phyloP scores from a whole-genome alignment of 2,329 filamentous ascomycete species.

The Achaetomium macrosporum region DNA sequence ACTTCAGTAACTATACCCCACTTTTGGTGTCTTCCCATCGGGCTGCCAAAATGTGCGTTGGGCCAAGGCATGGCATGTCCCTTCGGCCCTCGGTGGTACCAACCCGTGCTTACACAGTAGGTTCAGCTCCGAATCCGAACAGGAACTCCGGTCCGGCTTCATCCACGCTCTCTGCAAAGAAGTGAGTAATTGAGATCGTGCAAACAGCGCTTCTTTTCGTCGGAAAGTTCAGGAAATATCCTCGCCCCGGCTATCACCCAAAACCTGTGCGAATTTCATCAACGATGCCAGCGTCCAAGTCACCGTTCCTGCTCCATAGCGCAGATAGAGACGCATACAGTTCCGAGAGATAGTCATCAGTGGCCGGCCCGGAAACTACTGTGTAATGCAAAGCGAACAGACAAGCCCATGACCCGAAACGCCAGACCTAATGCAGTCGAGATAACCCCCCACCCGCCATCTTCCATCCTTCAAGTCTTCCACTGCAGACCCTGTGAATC shows the following conservation, averaged over 20 bases:
- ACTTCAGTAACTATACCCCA: no score
- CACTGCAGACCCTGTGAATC: neutral
- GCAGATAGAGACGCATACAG: constrained; percentile 1
- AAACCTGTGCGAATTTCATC: neutral
- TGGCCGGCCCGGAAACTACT: constrained; percentile 18
- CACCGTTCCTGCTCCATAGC: neutral
- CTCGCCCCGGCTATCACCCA: no score
- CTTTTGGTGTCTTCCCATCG: no score
- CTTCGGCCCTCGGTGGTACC: no score
- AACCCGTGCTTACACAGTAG: no score
- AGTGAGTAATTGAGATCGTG: no score
- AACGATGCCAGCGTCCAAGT: neutral
- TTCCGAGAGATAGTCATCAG: constrained; percentile 12
- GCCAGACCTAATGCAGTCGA: constrained; percentile 26
- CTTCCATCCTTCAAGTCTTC: neutral
- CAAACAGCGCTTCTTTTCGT: no score
- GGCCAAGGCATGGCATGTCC: no score
- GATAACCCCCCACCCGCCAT: constrained; percentile 6
- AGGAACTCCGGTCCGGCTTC: no score
- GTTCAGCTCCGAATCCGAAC: no score
- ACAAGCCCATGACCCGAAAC: constrained; percentile 25
- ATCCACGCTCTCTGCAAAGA: no score
- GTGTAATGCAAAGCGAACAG: constrained; percentile 15
- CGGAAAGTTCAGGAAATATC: neutral
- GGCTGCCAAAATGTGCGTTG: no score